Evolutionary conservation across 345 rosid species (phyloP).

Genomic region (Citropsis articulata): DNA sequence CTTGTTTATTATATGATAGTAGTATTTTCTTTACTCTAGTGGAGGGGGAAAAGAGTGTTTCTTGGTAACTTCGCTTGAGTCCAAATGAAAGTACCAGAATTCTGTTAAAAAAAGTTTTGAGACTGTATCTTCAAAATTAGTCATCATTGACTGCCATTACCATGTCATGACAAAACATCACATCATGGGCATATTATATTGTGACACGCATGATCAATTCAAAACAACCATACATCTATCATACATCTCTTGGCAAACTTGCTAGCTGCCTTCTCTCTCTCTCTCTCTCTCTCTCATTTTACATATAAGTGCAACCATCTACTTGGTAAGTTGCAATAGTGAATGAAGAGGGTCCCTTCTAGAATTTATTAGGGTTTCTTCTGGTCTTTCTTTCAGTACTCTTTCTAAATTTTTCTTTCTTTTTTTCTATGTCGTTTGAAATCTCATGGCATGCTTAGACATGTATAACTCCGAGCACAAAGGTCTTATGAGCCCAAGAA

Average conservation of each 20-base stretch:
- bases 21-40: background rate
- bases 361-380: conserved; percentile 27
- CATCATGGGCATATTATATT: conserved; percentile 29
- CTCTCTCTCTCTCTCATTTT: conserved; percentile 19
- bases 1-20: background rate
- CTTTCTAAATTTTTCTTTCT: background rate
- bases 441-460: conserved; percentile 77
- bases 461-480: conserved; percentile 71
- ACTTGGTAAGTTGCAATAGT: conserved; percentile 44
- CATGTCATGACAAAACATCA: conserved; percentile 55
- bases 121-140: conserved; percentile 20
- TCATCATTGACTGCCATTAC: conserved; percentile 36
- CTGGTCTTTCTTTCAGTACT: background rate
- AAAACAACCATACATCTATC: conserved; percentile 18
- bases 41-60: conserved; percentile 12
- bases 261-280: conserved; percentile 4
- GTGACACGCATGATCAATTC: conserved; percentile 33
- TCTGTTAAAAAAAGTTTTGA: background rate
- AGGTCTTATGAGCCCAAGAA: conserved; percentile 75
- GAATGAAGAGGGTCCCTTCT: conserved; percentile 34
- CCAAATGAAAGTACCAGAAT: conserved; percentile 15
- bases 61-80: conserved; percentile 27
- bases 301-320: conserved; percentile 51
- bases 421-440: conserved; percentile 29
- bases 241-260: background rate